These are phyloP conservation scores for Pleurotus sapidus DNA, from an alignment of 768 basidiomycete species.

Conservation along the genomic window DNA sequence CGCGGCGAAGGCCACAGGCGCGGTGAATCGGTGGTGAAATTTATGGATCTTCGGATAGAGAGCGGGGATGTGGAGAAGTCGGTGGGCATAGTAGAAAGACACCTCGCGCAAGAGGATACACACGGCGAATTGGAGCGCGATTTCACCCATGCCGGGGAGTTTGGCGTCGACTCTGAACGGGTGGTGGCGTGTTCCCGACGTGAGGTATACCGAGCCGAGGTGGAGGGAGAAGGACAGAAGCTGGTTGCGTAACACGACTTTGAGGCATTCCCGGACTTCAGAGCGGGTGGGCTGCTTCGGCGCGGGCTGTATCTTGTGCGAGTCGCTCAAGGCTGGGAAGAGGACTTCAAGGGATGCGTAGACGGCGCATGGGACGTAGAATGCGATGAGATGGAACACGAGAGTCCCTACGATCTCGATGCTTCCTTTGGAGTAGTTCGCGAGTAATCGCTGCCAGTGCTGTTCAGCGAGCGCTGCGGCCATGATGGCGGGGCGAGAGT, in stretches of 20 bases:
- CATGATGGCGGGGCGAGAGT: not conserved
- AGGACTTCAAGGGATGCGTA: conserved; percentile 19
- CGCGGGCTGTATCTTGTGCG: conserved; percentile 23
- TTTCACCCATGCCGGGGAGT: conserved; percentile 14
- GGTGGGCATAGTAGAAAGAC: conserved; percentile 27
- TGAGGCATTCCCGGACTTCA: conserved; percentile 21
- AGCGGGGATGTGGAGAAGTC: conserved; percentile 21
- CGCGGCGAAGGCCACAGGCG: conserved; percentile 26
- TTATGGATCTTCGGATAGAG: conserved; percentile 26
- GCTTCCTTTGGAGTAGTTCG: conserved; percentile 10
- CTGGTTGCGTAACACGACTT: conserved; percentile 21
- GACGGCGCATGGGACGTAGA: conserved; percentile 16
- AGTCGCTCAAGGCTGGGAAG: conserved; percentile 19
- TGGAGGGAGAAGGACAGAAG: conserved; percentile 17
- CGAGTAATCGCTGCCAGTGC: not conserved
- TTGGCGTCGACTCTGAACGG: conserved; percentile 16
- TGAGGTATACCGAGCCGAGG: conserved; percentile 8
- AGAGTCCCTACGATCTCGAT: conserved; percentile 22
- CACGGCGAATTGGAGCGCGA: conserved; percentile 18
- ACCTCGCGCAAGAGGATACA: conserved; percentile 21
- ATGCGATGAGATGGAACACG: conserved; percentile 16
- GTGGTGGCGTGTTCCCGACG: conserved; percentile 5
- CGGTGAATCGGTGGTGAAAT: conserved; percentile 26
- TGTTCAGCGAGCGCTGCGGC: not conserved
- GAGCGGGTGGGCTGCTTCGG: conserved; percentile 19